Base-by-base conservation (phyloP, 495 filamentous ascomycete genomes). In the Poronia punctata region DNA sequence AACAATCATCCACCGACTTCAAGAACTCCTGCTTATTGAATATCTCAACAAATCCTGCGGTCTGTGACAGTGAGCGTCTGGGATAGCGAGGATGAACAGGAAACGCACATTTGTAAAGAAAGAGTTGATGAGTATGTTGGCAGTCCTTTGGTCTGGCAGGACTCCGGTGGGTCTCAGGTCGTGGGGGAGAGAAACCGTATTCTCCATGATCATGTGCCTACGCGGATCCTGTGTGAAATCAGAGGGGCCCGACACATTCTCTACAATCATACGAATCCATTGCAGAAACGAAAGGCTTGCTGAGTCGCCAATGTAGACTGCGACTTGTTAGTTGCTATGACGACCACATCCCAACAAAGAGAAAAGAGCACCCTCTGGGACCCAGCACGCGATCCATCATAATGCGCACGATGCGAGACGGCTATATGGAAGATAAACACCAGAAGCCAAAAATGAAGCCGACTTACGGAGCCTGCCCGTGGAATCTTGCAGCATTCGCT, bases 261-360 rank as follows among this genome's bases (percentile, higher is more conserved):
- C 77, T 9, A 88, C 80, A 41, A 86, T 81, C 49, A 83, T 79
- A 22, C 82, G 79, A 27, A 86, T 74, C 41, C 82, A 69, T 48
- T 85, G 80, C 29, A 88, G 53, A 48, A 82, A 84, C 2, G 83
- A 83, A 34, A 86, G 62, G 29, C 78, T 81, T 1, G 82, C 82
- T 0, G 82, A 80, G 49, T 88, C 82, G 19, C 83, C 83, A 43
- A 88, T 72, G 48, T 86, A 88, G 34, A 78, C 68, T 76, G 31
- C 27, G 9, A 5, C n/a, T n/a, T n/a, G n/a, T n/a, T n/a, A n/a
- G n/a, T n/a, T n/a, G n/a, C n/a, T n/a, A n/a, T n/a, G n/a, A n/a
- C n/a, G n/a, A n/a, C n/a, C n/a, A n/a, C n/a, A n/a, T n/a, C n/a
- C n/a, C n/a, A n/a, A n/a, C n/a, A n/a, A n/a, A n/a, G n/a, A n/a